Base-by-base conservation (phyloP, 805 yeast species). In the Hermanozyma aechmeae region DNA sequence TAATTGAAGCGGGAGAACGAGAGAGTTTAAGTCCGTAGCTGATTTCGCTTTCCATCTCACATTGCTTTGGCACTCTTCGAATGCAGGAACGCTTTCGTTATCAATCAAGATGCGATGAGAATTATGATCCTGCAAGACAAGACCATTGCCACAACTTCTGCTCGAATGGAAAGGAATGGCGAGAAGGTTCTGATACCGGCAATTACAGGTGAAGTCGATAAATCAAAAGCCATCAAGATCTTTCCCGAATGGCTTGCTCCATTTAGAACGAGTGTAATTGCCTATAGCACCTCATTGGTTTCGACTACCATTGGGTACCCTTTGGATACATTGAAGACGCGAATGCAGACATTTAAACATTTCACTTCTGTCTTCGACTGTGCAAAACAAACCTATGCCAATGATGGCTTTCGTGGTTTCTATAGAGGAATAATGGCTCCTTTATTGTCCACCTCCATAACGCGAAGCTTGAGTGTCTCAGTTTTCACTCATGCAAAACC, bases 351-450 rank as follows among this genome's bases (percentile, higher is more conserved):
- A 0, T 79, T 81, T 45, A 63, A 68, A 30, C 48, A 50, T 28
- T 83, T 73, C 54, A 56, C 58, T 11, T 65, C 71, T 28, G 66
- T 77, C 16, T 49, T 62, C 29, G 73, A 72, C 31, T 82, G 93
- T 46, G 56, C 79, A 13, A 44, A 46, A 20, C 56, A 65, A 25
- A 77, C 93, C 0, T 56, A 72, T 16, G 42, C 48, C 6, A 50
- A 58, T 7, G 95, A 81, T 45, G 95, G 95, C 0, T 22, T 76
- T 4, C 37, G 51, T 5, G 92, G 89, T 9, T 70, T 84, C 35
- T 85, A 76, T 48, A 57, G 93, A 34, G 95, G 95, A 3, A 63
- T 84, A 6, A 53, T 71, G 40, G 87, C 89, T 0, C 89, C 93
- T 3, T 53, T 82, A 36, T 46, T 81, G 5, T 72, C 83, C 4